Conservation (phyloP, 495 filamentous ascomycete species). For the Pseudoneurospora amorphoporcata region DNA sequence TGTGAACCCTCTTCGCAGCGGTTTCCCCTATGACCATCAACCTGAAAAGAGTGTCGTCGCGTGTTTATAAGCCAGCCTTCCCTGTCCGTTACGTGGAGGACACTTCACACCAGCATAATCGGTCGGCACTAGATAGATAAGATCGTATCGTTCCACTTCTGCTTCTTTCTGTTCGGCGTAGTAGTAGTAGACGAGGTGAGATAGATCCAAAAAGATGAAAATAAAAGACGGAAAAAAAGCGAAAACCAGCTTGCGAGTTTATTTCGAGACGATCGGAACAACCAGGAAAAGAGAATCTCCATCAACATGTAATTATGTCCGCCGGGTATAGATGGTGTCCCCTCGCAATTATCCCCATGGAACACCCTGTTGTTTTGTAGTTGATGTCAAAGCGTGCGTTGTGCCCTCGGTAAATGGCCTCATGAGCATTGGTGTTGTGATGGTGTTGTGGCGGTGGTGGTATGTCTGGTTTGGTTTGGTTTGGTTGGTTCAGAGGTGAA, state of each 20-base stretch:
- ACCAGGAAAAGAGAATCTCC: slow-evolving; percentile 2
- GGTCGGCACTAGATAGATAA: not conserved
- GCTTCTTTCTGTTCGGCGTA: not conserved
- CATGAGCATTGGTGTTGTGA: not conserved
- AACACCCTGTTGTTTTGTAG: not conserved
- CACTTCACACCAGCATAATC: not conserved
- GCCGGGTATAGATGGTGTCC: slow-evolving; percentile 18
- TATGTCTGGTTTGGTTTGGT: not conserved
- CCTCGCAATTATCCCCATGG: not conserved
- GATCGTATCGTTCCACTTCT: not conserved
- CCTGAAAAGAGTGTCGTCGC: not conserved
- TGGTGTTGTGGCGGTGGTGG: not conserved
- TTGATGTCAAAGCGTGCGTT: not conserved
- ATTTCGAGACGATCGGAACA: not conserved
- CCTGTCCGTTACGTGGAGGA: not conserved
- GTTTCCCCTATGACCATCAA: not conserved
- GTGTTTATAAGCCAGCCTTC: not conserved
- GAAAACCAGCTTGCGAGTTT: not conserved
- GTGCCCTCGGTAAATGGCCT: not conserved
- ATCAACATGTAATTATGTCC: slow-evolving; percentile 4
- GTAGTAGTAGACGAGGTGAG: not conserved
- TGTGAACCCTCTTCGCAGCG: not conserved
- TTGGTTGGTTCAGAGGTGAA: not conserved
- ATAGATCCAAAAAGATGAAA: slow-evolving; percentile 11
- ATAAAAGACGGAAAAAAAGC: slow-evolving; percentile 7